A percentile compares a stretch with the other conserved stretches of the same genome.
Evolutionary conservation across 106 monocot genomes (phyloP).

Genomic region (Apostasia shenzhenica): DNA sequence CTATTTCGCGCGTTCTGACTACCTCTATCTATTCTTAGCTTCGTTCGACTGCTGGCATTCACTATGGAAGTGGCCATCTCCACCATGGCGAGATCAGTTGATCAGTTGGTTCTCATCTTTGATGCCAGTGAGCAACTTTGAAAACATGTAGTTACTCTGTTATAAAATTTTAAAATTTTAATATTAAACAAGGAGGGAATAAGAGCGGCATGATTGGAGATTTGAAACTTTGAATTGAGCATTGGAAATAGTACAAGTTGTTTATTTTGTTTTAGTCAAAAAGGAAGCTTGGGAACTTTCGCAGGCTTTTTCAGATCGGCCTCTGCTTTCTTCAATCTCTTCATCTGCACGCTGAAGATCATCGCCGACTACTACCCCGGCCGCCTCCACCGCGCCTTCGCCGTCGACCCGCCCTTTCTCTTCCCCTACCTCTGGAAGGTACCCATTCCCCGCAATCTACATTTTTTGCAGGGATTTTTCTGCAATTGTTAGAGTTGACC

Average conservation of each 20-base stretch:
- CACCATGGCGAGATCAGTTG: slow-evolving; percentile 71
- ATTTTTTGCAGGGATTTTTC: not conserved
- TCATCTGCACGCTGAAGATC: slow-evolving; percentile 50
- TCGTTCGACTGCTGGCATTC: slow-evolving; percentile 74
- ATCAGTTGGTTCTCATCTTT: slow-evolving; percentile 79
- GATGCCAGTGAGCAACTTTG: slow-evolving; percentile 65
- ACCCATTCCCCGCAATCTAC: slow-evolving; percentile 58
- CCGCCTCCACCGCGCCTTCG: slow-evolving; percentile 50
- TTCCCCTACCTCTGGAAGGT: slow-evolving; percentile 75
- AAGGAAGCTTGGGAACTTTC: slow-evolving; percentile 1
- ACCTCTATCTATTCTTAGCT: not conserved
- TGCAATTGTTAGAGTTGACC: not conserved
- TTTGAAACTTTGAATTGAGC: not conserved
- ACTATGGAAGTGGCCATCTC: slow-evolving; percentile 86
- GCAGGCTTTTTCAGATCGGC: slow-evolving; percentile 70
- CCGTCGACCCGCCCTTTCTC: slow-evolving; percentile 53
- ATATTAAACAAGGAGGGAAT: not conserved
- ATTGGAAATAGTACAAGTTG: slow-evolving; percentile 7
- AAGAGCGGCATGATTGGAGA: not conserved
- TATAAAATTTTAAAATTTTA: not conserved
- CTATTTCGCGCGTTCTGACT: not conserved
- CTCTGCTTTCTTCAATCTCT: slow-evolving; percentile 45
- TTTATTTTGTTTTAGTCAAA: slow-evolving; percentile 36
- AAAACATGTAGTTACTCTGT: not conserved
- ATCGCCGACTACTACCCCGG: slow-evolving; percentile 55